Evolutionary conservation across 2,329 filamentous ascomycete species (phyloP), one percentile per base, ranked within the genome.

Genomic region (Xylariaceae sp.): DNA sequence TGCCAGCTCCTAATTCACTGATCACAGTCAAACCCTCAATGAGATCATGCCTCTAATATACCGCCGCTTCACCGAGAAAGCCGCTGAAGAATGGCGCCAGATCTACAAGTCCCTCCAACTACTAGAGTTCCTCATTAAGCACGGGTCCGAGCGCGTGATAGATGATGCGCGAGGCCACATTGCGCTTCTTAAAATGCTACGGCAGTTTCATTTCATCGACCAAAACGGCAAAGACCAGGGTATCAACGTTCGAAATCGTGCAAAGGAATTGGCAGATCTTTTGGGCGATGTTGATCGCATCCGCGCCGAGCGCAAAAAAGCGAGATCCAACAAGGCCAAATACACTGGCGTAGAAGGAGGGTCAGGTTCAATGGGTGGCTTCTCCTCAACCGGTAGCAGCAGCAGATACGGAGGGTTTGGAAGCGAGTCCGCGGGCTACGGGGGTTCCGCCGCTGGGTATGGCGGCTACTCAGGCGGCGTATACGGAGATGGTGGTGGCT

Each of bases 31-130:
- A 84, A 84, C 92, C 47, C 84, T 99, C 51, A 97, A 97, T 73
- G 94, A 99, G 73, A 97, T 99, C 69, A 99, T 99, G 94, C 94
- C 94, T 60, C 94, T 99, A 90, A 96, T 99, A 68, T 99, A 99
- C 78, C 94, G 95, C 67, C 89, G 94, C 60, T 99, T 99, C 73
- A 99, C 94, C 55, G 94, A 99, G 71, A 99, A 99, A 78, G 82
- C 91, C 7, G 93, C 94, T 50, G 94, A 99, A 70, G 94, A 99
- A 75, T 99, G 94, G 94, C 84, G 94, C 61, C 94, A 99, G 72
- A 99, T 99, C 68, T 99, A 99, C 82, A 99, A 99, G 79, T 88
- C 90, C 10, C 85, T 99, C 19, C 94, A 97, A 79, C 81, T 99
- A 50, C 87, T 99, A 68, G 93, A 99, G 71, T 96, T 96, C 67